These are phyloP conservation scores for Magnolia changhungtana DNA, from an alignment of 164 flowering plant species.

Conservation along the genomic window DNA sequence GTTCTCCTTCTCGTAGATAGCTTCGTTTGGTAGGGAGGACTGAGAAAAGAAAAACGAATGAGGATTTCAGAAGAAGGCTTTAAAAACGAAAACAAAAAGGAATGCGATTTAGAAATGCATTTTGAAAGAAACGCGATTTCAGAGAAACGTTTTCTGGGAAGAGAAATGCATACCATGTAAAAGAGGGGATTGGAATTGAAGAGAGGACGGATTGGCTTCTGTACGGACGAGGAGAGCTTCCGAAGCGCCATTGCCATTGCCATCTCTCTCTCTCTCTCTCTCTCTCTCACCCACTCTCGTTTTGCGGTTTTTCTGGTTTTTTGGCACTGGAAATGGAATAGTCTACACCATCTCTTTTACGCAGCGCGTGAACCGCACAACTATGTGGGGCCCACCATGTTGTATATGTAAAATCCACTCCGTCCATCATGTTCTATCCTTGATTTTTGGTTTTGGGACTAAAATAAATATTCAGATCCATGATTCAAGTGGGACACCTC, in stretches of 20 bases:
- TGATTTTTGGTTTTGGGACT: no score
- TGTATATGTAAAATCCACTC: no score
- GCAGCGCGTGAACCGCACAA: no score
- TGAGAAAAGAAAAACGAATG: conserved; percentile 10
- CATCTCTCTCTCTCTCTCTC: conserved; percentile 27
- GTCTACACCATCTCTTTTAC: no score
- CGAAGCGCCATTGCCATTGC: conserved; percentile 97
- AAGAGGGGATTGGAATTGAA: conserved; percentile 52
- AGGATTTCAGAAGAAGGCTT: neutral
- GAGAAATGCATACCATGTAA: conserved; percentile 47
- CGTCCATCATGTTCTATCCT: no score
- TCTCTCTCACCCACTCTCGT: conserved; percentile 10
- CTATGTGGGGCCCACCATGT: no score
- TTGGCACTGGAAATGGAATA: no score
- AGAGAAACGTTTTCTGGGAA: neutral
- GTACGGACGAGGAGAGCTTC: conserved; percentile 65
- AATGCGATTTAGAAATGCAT: no score
- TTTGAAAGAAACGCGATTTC: neutral
- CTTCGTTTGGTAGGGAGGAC: conserved; percentile 84
- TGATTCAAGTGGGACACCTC: no score
- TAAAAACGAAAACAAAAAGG: neutral
- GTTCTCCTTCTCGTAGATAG: conserved; percentile 71
- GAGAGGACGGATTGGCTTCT: conserved; percentile 63
- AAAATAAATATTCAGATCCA: no score
- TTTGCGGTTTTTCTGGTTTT: neutral